phyloP scores from a whole-genome alignment of 148 eudicot genomes.

The Pharnaceum exiguum region DNA sequence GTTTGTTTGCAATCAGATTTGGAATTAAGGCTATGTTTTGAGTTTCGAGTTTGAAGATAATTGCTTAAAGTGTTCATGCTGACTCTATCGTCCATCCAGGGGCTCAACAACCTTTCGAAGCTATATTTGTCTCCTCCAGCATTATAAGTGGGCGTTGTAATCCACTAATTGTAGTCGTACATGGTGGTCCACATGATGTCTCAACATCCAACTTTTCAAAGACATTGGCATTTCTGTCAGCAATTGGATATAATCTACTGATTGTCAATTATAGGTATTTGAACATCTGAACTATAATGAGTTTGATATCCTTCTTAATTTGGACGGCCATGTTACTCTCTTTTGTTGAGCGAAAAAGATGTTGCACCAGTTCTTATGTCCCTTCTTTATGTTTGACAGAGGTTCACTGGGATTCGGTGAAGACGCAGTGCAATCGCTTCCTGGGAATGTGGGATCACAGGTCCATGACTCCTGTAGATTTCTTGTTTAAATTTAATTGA shows the following conservation, averaged over 20 bases:
- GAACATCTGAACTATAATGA: background rate
- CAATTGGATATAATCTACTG: constrained; percentile 64
- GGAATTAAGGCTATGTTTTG: background rate
- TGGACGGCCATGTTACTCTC: background rate
- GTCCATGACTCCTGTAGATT: constrained; percentile 27
- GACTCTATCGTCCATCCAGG: constrained; percentile 26
- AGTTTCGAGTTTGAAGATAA: background rate
- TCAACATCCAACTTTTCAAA: constrained; percentile 50
- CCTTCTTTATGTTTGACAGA: constrained; percentile 28
- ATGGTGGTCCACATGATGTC: constrained; percentile 73
- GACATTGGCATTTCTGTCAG: constrained; percentile 54
- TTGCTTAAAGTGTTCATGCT: background rate
- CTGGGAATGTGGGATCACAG: constrained; percentile 68
- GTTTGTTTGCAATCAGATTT: background rate
- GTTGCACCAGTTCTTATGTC: background rate
- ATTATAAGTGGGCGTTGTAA: constrained; percentile 29
- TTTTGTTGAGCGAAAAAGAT: background rate
- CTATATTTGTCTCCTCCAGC: constrained; percentile 55
- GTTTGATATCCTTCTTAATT: background rate
- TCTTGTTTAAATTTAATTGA: background rate
- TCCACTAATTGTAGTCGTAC: constrained; percentile 63
- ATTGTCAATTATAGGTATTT: constrained; percentile 65
- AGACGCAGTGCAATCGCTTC: constrained; percentile 78
- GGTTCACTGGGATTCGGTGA: constrained; percentile 84
- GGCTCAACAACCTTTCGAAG: constrained; percentile 60